Conservation (phyloP, 2,329 filamentous ascomycete genomes). For the Diplodia mutila region DNA sequence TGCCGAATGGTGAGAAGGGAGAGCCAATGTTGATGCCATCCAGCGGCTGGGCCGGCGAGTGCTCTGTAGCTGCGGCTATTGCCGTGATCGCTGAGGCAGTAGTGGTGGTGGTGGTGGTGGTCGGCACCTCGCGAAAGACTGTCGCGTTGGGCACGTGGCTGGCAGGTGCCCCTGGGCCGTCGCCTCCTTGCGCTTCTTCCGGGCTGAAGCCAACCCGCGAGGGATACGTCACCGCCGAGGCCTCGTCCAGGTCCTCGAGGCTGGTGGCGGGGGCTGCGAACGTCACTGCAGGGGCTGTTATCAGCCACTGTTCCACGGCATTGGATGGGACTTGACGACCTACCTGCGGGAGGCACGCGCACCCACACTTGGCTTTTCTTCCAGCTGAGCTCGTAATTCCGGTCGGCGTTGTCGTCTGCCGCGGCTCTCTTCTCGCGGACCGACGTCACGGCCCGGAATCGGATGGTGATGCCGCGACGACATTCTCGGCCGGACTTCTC, state of each 20-base stretch:
- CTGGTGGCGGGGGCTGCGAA: slow-evolving; percentile 6
- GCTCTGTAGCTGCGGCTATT: not conserved
- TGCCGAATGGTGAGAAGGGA: not conserved
- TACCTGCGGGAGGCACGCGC: slow-evolving; percentile 11
- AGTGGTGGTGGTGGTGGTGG: not conserved
- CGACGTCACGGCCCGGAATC: slow-evolving; percentile 20
- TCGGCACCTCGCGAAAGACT: not conserved
- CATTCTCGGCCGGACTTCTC: slow-evolving; percentile 17
- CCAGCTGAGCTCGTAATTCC: slow-evolving; percentile 6
- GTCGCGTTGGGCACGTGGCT: not conserved
- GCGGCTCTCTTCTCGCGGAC: slow-evolving; percentile 21
- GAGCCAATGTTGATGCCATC: not conserved
- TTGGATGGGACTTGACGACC: not conserved
- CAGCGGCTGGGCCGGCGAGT: not conserved
- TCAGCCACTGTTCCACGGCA: not conserved
- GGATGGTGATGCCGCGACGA: slow-evolving; percentile 18
- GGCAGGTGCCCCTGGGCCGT: not conserved
- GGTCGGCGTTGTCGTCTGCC: not conserved
- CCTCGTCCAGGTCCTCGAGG: slow-evolving; percentile 21
- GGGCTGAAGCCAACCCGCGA: not conserved
- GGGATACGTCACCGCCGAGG: not conserved
- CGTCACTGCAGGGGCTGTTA: not conserved
- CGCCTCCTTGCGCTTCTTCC: not conserved
- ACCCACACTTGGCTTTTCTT: slow-evolving; percentile 13
- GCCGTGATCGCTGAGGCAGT: not conserved